phyloP scores from a whole-genome alignment of 768 basidiomycete species.

The Psilocybe subaeruginosa region DNA sequence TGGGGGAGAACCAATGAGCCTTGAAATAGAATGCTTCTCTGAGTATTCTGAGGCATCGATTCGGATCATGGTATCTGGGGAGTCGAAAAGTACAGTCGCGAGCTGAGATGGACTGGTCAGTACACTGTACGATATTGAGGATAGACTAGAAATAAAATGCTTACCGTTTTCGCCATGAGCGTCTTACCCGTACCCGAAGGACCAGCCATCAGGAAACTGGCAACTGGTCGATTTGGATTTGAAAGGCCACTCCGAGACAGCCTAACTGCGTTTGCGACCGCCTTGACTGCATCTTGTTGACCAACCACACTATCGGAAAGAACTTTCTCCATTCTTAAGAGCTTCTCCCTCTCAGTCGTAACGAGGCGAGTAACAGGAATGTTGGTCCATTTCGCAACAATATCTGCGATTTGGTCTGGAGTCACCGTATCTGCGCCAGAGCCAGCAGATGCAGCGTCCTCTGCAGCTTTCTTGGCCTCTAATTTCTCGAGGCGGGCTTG shows the following conservation, averaged over 20 bases:
- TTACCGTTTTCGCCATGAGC: conserved; percentile 84
- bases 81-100: conserved; percentile 88
- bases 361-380: conserved; percentile 88
- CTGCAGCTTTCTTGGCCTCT: conserved; percentile 71
- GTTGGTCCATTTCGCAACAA: conserved; percentile 91
- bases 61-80: conserved; percentile 88
- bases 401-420: conserved; percentile 90
- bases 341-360: conserved; percentile 90
- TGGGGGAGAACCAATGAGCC: conserved; percentile 65
- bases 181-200: conserved; percentile 93
- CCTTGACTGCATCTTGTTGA: conserved; percentile 88
- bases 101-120: conserved; percentile 50
- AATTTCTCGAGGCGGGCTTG: conserved; percentile 48
- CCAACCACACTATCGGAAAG: conserved; percentile 81
- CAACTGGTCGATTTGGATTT: conserved; percentile 85
- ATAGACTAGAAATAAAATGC: conserved; percentile 22
- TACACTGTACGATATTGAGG: neutral
- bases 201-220: conserved; percentile 92
- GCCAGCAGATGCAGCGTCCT: conserved; percentile 61
- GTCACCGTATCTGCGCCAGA: conserved; percentile 72
- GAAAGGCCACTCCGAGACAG: conserved; percentile 93
- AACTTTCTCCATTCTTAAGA: conserved; percentile 84
- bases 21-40: conserved; percentile 61
- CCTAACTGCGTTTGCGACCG: conserved; percentile 93
- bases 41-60: conserved; percentile 95